These are phyloP conservation scores for Bretziella fagacearum DNA, from an alignment of 2,329 filamentous ascomycete species.

Conservation along the genomic window DNA sequence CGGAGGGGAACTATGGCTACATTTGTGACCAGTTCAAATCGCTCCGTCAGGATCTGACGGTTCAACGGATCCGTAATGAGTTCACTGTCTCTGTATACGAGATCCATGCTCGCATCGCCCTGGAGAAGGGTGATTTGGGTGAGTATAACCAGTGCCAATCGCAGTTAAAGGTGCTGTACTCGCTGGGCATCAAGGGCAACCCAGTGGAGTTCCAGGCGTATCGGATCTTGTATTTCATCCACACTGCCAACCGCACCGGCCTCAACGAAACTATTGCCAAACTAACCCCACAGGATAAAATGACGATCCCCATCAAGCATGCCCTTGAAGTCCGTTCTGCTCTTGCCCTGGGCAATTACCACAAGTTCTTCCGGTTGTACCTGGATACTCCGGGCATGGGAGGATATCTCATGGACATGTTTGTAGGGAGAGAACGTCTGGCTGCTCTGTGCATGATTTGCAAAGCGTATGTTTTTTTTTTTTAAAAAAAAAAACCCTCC, in stretches of 20 bases:
- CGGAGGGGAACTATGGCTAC: constrained; percentile 86
- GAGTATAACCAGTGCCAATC: constrained; percentile 99
- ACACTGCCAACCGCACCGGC: constrained; percentile 93
- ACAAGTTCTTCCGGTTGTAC: constrained; percentile 94
- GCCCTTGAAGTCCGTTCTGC: constrained; percentile 82
- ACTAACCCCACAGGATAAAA: constrained; percentile 95
- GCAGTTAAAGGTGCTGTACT: constrained; percentile 83
- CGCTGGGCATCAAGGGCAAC: constrained; percentile 71
- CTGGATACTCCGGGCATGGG: constrained; percentile 92
- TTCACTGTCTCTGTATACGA: constrained; percentile 96
- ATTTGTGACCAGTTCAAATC: constrained; percentile 99
- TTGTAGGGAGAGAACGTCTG: constrained; percentile 83
- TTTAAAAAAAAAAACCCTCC: too few species aligned
- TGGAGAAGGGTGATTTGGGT: constrained; percentile 98
- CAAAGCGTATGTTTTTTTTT: constrained; percentile 59
- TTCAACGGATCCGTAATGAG: constrained; percentile 90
- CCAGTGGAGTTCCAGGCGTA: constrained; percentile 96
- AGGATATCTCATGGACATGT: constrained; percentile 98
- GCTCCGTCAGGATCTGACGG: constrained; percentile 90
- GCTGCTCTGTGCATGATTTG: constrained; percentile 82
- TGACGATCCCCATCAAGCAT: constrained; percentile 69
- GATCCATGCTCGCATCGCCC: constrained; percentile 88
- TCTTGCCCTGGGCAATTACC: constrained; percentile 85
- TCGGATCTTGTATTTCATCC: constrained; percentile 98
- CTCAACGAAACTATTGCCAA: constrained; percentile 97